phyloP scores from a whole-genome alignment of 345 rosid genomes.

The Limnanthes douglasii region DNA sequence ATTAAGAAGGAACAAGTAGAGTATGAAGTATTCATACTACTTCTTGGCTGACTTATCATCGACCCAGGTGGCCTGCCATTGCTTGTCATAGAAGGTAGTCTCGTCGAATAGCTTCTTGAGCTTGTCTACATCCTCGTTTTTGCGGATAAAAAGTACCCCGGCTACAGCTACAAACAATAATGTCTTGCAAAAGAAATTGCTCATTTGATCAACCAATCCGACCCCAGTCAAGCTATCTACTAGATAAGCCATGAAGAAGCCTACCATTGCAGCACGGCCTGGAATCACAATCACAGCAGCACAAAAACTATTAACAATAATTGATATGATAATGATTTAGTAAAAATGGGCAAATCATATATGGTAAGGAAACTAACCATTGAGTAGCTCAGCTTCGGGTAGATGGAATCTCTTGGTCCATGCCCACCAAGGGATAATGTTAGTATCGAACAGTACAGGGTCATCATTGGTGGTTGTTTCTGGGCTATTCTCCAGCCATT shows the following conservation, averaged over 20 bases:
- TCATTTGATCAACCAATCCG: slow-evolving; percentile 95
- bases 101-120: slow-evolving; percentile 65
- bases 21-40: too few relatives aligned
- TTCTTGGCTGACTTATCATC: too few relatives aligned
- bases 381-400: slow-evolving; percentile 81
- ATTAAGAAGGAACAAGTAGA: too few relatives aligned
- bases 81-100: slow-evolving; percentile 80
- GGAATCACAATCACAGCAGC: slow-evolving; percentile 5
- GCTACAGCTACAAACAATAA: slow-evolving; percentile 70
- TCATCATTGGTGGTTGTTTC: slow-evolving; percentile 68
- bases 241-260: slow-evolving; percentile 96
- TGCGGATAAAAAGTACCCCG: slow-evolving; percentile 65
- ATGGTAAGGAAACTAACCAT: slow-evolving; percentile 30
- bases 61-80: slow-evolving; percentile 94
- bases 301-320: too few relatives aligned
- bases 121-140: slow-evolving; percentile 74
- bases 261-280: slow-evolving; percentile 97
- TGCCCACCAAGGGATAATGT: slow-evolving; percentile 92
- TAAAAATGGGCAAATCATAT: too few relatives aligned
- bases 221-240: slow-evolving; percentile 93
- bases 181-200: slow-evolving; percentile 90
- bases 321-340: too few relatives aligned
- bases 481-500: slow-evolving; percentile 72
- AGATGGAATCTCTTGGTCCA: slow-evolving; percentile 91
- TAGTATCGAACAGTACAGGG: slow-evolving; percentile 70